Evolutionary conservation across 495 filamentous ascomycete genomes (phyloP).

Genomic region (Penicillium odoratum): DNA sequence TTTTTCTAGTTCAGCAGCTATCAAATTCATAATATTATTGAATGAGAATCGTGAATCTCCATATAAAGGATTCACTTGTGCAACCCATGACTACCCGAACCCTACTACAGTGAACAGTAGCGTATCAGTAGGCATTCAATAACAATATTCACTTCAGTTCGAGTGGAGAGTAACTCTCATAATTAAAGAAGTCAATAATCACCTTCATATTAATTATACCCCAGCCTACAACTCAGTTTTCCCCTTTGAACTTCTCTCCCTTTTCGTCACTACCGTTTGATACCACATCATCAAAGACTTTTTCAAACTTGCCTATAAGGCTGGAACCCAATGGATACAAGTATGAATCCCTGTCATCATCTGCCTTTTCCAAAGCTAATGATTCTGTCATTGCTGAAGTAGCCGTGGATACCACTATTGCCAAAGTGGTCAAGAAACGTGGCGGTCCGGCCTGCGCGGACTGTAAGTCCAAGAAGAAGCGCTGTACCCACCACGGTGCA

Average conservation of each 20-base stretch:
- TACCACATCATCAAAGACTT: neutral
- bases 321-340: neutral
- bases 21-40: too few relatives aligned
- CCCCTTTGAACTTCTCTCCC: neutral
- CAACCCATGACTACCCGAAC: neutral
- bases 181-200: too few relatives aligned
- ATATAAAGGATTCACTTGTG: neutral
- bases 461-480: constrained; percentile 25
- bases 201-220: too few relatives aligned
- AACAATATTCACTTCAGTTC: neutral
- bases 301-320: neutral
- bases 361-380: neutral
- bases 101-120: neutral
- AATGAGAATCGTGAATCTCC: too few relatives aligned
- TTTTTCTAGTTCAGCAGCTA: too few relatives aligned
- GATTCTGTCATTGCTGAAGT: neutral
- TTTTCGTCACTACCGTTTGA: neutral
- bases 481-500: constrained; percentile 15
- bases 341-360: neutral
- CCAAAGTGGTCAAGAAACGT: neutral
- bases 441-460: constrained; percentile 12
- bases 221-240: too few relatives aligned
- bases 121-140: neutral
- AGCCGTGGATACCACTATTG: neutral
- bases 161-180: too few relatives aligned